phyloP scores from a whole-genome alignment of 73 alveolate species.

The Blepharisma stoltei region DNA sequence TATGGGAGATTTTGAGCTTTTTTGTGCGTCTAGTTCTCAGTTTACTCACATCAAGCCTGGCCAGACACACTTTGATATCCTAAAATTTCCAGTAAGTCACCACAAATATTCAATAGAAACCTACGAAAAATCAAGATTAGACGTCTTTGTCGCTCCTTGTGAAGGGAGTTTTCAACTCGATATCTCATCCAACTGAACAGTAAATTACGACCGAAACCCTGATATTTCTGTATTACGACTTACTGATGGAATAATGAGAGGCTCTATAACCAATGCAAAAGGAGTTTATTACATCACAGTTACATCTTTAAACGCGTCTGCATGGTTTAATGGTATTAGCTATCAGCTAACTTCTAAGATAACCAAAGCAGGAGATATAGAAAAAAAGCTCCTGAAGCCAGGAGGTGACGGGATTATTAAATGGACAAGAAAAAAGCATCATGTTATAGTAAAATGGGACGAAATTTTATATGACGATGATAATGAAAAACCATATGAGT shows the following conservation, averaged over 20 bases:
- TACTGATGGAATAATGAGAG: slow-evolving; percentile 6
- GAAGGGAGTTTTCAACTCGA: neutral
- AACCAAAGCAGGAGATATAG: slow-evolving; percentile 3
- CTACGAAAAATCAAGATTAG: neutral
- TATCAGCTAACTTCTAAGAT: neutral
- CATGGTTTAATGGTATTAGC: neutral
- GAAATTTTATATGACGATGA: no score
- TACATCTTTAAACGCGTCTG: neutral
- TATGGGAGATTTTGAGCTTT: neutral
- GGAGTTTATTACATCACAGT: slow-evolving; percentile 13
- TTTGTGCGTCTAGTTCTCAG: neutral
- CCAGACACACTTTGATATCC: neutral
- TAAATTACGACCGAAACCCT: neutral
- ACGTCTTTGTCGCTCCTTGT: slow-evolving; percentile 19
- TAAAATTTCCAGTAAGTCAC: neutral
- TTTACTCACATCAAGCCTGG: neutral
- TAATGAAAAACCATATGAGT: neutral
- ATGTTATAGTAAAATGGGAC: neutral
- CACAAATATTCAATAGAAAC: neutral
- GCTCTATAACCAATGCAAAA: neutral
- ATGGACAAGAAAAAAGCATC: neutral
- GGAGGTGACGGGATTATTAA: neutral
- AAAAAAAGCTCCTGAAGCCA: neutral
- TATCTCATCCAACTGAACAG: neutral
- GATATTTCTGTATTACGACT: neutral